Evolutionary conservation across 768 basidiomycete species (phyloP).

Genomic region (Tylopilus sp.): DNA sequence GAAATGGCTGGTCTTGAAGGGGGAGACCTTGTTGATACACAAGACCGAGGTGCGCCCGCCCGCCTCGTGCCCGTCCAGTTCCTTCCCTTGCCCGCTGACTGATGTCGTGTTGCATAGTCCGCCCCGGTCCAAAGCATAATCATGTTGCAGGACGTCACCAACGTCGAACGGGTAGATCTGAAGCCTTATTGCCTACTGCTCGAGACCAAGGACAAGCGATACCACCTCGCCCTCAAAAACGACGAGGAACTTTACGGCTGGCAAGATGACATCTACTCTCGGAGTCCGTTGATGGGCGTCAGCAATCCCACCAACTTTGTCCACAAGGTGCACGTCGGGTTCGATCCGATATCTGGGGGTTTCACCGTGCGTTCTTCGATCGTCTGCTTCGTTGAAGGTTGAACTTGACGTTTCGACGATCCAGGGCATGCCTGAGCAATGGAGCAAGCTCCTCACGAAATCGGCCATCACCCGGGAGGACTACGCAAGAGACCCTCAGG

Average conservation of each 20-base stretch:
- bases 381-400: background rate
- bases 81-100: background rate
- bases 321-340: conserved; percentile 97
- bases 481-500: conserved; percentile 94
- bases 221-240: conserved; percentile 78
- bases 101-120: conserved; percentile 34
- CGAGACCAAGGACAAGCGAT: conserved; percentile 81
- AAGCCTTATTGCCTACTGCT: conserved; percentile 93
- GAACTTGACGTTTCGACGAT: background rate
- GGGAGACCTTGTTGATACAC: conserved; percentile 74
- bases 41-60: conserved; percentile 74
- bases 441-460: conserved; percentile 95
- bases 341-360: conserved; percentile 88
- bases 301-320: conserved; percentile 96
- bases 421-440: conserved; percentile 95
- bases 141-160: conserved; percentile 71
- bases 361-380: conserved; percentile 72
- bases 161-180: conserved; percentile 87
- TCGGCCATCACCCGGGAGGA: conserved; percentile 98
- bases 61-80: background rate
- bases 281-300: conserved; percentile 90
- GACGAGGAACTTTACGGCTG: conserved; percentile 98
- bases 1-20: conserved; percentile 86
- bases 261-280: conserved; percentile 95
- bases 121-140: conserved; percentile 60